Base-by-base conservation (phyloP, 495 filamentous ascomycete genomes). In the Penicillium bovifimosum region DNA sequence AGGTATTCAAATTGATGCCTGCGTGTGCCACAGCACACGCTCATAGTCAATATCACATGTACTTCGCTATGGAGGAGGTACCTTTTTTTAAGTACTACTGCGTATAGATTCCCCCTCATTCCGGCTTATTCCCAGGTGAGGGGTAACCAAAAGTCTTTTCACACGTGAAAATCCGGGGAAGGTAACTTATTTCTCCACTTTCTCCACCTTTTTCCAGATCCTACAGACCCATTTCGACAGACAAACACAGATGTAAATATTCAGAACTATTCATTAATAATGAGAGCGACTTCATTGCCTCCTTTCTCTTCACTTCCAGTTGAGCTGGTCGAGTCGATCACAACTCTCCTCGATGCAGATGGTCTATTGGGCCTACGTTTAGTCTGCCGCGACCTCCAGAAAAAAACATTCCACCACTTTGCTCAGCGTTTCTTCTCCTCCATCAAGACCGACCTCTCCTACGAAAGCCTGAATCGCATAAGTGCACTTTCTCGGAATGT, bases 321-420 rank as follows among this genome's bases (percentile, higher is more conserved):
- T 17, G 64, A 67, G 26, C 54, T 67, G 1, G 18, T 63, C 27
- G 64, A 67, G 50, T 47, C 61, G n/a, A 59, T 67, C 20, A 46
- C 62, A 9, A 14, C n/a, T 3, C 33, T 42, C 14, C 5, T 57
- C 1, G 54, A 62, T 8, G 11, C 11, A 11, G 33, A 57, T 6
- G 39, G 42, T 28, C 31, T 66, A 28, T 43, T 66, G 7, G 4
- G 47, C 7, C 42, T 67, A 13, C 64, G 64, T 41, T 49, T 63
- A 2, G 52, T 53, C 10, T 67, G 64, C 48, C 54, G 52, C 4
- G 47, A 62, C 5, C 50, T 65, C 1, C 62, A 67, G n/a, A 53
- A 33, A 26, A 65, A 61, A 35, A 67, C 64, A 0, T 65, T 67
- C 24, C 55, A 65, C 34, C 50, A 58, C n/a, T 65, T 65, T 33